Base-by-base conservation (phyloP, 805 yeast genomes). In the Nakazawaea holstii region DNA sequence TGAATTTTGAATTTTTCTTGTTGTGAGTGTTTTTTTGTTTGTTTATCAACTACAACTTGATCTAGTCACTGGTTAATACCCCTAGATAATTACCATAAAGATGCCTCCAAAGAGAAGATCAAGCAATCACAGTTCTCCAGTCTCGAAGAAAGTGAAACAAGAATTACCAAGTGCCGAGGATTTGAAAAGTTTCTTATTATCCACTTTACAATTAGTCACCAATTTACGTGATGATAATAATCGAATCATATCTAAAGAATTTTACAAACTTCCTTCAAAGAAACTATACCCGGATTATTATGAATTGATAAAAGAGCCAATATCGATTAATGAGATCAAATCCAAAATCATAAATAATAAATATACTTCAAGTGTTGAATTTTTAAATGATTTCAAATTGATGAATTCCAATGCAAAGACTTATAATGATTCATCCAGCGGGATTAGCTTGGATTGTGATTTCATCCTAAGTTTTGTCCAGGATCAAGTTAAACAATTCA, bases 221-320 rank as follows among this genome's bases (percentile, higher is more conserved):
- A 62, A 63, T 3, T 52, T 71, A 37, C 54, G 59, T 31, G 70
- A 65, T 49, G 72, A 66, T 57, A 52, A 70, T 60, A 52, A 58
- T 59, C 67, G 52, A 62, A 66, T 45, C 60, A 56, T 70, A 45
- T 50, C 66, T 35, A 65, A 73, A 53, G 77, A 79, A 62, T 89
- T 90, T 64, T 61, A 81, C 52, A 81, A 79, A 54, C 70, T 89
- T 35, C 97, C 96, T 7, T 75, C 85, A 26, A 79, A 81, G 54
- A 81, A 83, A 59, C 65, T 77, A 40, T 88, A 86, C 58, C 90
- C 96, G 0, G 95, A 88, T 59, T 90, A 89, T 62, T 87, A 83
- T 60, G 74, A 77, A 49, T 68, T 80, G 46, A 80, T 87, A 39
- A 65, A 69, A 45, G 66, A 66, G 20, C 95, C 96, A 2, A 78